Evolutionary conservation across 2,329 filamentous ascomycete genomes (phyloP).

Genomic region (Colletotrichum orbiculare): DNA sequence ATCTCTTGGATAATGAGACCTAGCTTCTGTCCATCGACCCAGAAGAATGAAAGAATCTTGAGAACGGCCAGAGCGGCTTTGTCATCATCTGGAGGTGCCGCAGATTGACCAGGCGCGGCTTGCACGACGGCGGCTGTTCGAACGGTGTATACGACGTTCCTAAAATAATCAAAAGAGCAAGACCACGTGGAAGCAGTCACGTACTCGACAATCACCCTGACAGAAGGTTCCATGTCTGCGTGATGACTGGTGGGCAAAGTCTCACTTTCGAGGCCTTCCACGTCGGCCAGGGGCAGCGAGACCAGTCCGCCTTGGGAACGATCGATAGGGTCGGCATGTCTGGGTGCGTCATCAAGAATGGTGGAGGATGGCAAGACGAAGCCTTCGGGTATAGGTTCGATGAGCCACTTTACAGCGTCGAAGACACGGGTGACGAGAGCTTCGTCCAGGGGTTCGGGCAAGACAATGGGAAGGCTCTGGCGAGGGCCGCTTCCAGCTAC

Average conservation of each 20-base stretch:
- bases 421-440: slow-evolving; percentile 65
- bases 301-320: slow-evolving; percentile 16
- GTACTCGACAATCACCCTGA: slow-evolving; percentile 70
- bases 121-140: slow-evolving; percentile 56
- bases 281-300: slow-evolving; percentile 43
- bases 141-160: slow-evolving; percentile 61
- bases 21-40: slow-evolving; percentile 72
- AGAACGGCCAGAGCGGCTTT: slow-evolving; percentile 64
- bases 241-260: slow-evolving; percentile 46
- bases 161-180: slow-evolving; percentile 68
- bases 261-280: slow-evolving; percentile 46
- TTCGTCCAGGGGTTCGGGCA: slow-evolving; percentile 58
- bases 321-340: slow-evolving; percentile 39
- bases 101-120: slow-evolving; percentile 49
- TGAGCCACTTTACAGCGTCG: slow-evolving; percentile 65
- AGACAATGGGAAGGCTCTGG: slow-evolving; percentile 34
- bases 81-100: slow-evolving; percentile 60
- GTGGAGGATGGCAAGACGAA: slow-evolving; percentile 66
- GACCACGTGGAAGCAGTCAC: slow-evolving; percentile 73
- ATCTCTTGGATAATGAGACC: slow-evolving; percentile 73
- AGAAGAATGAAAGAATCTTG: slow-evolving; percentile 70
- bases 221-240: slow-evolving; percentile 63
- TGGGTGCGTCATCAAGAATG: slow-evolving; percentile 64
- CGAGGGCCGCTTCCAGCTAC: slow-evolving; percentile 35
- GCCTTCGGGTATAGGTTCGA: slow-evolving; percentile 68